phyloP scores from a whole-genome alignment of 2,329 filamentous ascomycete genomes.

The Xylariales sp. region DNA sequence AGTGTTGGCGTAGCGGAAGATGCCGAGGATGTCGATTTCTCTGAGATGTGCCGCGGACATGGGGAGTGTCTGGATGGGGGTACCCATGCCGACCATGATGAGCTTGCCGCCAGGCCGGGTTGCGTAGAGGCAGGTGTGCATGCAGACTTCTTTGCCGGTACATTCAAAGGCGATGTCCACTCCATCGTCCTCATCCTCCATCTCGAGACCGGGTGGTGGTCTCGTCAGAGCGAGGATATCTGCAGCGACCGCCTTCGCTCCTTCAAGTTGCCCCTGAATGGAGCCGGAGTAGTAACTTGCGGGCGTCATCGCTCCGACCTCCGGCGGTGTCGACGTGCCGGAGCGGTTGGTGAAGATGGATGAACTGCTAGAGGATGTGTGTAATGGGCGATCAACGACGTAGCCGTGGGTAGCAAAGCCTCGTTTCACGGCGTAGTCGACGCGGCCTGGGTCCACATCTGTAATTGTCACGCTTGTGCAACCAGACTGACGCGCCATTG shows the following conservation, averaged over 20 bases:
- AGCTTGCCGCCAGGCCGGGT: slow-evolving; percentile 67
- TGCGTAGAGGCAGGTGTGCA: slow-evolving; percentile 70
- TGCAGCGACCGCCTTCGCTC: slow-evolving; percentile 43
- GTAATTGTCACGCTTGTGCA: slow-evolving; percentile 56
- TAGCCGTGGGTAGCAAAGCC: slow-evolving; percentile 58
- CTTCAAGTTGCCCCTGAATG: slow-evolving; percentile 42
- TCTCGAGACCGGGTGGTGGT: slow-evolving; percentile 24
- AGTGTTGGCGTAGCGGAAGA: slow-evolving; percentile 74
- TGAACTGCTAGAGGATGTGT: slow-evolving; percentile 38
- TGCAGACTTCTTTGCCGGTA: slow-evolving; percentile 69
- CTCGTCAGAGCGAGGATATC: slow-evolving; percentile 43
- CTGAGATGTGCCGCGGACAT: slow-evolving; percentile 67
- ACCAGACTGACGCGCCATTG: slow-evolving; percentile 57
- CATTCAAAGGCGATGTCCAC: slow-evolving; percentile 72
- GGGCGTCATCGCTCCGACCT: slow-evolving; percentile 36
- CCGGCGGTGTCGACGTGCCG: slow-evolving; percentile 43
- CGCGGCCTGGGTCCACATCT: slow-evolving; percentile 55
- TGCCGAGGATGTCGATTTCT: slow-evolving; percentile 71
- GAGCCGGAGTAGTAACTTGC: slow-evolving; percentile 41
- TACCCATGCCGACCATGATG: slow-evolving; percentile 77
- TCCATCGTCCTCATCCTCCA: slow-evolving; percentile 56
- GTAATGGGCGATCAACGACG: slow-evolving; percentile 42
- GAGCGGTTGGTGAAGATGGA: slow-evolving; percentile 35
- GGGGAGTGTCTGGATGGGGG: slow-evolving; percentile 69
- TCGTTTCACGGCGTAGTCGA: slow-evolving; percentile 53